Conservation (phyloP, 371 early-diverging fungal genomes). For the Funneliformis caledonium region DNA sequence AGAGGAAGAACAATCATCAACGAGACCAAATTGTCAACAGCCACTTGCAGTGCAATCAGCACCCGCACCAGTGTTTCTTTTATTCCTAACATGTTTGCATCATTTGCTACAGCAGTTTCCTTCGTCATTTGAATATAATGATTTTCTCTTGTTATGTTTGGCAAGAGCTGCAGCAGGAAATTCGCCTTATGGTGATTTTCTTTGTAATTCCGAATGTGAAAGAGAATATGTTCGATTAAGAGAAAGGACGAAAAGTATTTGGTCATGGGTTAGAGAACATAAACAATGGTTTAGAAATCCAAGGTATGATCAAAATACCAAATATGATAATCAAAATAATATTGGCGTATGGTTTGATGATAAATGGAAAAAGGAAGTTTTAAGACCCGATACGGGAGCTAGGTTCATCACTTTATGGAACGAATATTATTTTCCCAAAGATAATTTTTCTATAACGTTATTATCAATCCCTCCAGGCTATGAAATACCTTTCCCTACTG, state of each 20-base stretch:
- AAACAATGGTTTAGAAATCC: slow-evolving; percentile 33
- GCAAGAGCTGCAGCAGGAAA: slow-evolving; percentile 47
- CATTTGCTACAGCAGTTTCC: slow-evolving; percentile 50
- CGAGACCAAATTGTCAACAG: neutral
- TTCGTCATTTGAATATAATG: slow-evolving; percentile 49
- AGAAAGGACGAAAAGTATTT: slow-evolving; percentile 46
- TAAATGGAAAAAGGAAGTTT: slow-evolving; percentile 36
- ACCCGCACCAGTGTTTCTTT: slow-evolving; percentile 50
- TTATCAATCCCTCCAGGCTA: slow-evolving; percentile 12
- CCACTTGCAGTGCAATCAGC: slow-evolving; percentile 27
- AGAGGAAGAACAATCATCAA: neutral
- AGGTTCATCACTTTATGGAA: slow-evolving; percentile 34
- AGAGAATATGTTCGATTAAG: slow-evolving; percentile 42
- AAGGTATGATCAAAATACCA: neutral
- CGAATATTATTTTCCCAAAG: slow-evolving; percentile 39
- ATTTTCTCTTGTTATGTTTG: slow-evolving; percentile 47
- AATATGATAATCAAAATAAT: neutral
- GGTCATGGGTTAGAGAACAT: slow-evolving; percentile 46
- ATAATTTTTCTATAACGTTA: slow-evolving; percentile 34
- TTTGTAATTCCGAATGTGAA: slow-evolving; percentile 50
- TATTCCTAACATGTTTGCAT: slow-evolving; percentile 51
- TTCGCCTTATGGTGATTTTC: slow-evolving; percentile 51
- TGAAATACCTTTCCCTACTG: neutral
- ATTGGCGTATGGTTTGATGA: neutral
- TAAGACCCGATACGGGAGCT: slow-evolving; percentile 28